Evolutionary conservation across 2,329 filamentous ascomycete genomes (phyloP), one percentile per base, ranked within the genome.

Genomic region (Nothophaeocryptopus gaeumannii): DNA sequence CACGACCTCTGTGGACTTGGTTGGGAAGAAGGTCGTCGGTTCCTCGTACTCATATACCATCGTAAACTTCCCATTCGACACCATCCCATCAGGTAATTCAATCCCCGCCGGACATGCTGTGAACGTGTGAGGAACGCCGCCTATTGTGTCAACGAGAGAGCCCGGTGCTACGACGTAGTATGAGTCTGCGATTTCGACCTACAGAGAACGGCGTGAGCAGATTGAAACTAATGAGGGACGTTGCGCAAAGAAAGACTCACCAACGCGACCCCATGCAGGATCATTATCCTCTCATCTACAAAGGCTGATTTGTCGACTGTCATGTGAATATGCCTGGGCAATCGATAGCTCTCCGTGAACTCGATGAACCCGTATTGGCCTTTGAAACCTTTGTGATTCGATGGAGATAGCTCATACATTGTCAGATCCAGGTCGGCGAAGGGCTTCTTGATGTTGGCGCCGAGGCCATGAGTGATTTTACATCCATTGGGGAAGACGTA

Each of bases 1-100:
- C 2, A 56, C 50, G 8, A 54, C 44, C 16, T 49, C 40, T 12
- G 54, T 56, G 10, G 54, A 60, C 8, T 13, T 39, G 3, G 56
- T 59, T 3, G 54, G 58, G 31, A 54, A 61, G 44, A 59, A 58
- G 9, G 47, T 52, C 14, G 59, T 59, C 8, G 52, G 45, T 36
- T 58, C 54, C 32, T 60, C 56, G 35, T 58, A 62, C 46, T 61
- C 60, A 43, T 58, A 61, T 11, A 61, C 48, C 60, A 58, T 58
- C 3, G 55, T 60, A 35, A 61, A 61, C 10, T 34, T 57, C 8
- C 54, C 58, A 9, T 33, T 47, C 12, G 50, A 56, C 11, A 60
- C 48, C 14, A 10, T 57, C 5, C 58, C 58, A 45, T 62, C 50
- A 3, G 56, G 55, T 38, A 62, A 46, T 37, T 40, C 56, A 8